Evolutionary conservation across 2,329 filamentous ascomycete genomes (phyloP).

Genomic region (Monilinia polystroma): DNA sequence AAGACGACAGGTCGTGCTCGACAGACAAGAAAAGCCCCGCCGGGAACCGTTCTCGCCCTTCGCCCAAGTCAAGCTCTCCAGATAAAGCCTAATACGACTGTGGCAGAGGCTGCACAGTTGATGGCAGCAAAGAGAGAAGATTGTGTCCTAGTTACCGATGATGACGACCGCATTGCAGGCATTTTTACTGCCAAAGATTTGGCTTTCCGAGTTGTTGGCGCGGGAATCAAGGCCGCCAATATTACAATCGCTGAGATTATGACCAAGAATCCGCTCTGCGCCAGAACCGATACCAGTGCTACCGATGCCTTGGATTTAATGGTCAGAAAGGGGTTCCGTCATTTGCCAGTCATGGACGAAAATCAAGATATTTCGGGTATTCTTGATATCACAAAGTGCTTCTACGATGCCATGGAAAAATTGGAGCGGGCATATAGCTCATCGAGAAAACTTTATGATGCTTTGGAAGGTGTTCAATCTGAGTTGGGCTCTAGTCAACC

Average conservation of each 20-base stretch:
- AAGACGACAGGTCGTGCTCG: conserved; percentile 73
- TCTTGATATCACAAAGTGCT: conserved; percentile 98
- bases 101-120: conserved; percentile 93
- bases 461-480: conserved; percentile 94
- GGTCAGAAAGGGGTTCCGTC: conserved; percentile 97
- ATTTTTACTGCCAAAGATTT: conserved; percentile 99
- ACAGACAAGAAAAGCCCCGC: conserved; percentile 88
- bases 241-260: conserved; percentile 98
- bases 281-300: conserved; percentile 94
- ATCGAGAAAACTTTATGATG: conserved; percentile 97
- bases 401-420: conserved; percentile 99
- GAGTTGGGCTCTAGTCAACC: conserved; percentile 94
- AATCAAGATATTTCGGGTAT: conserved; percentile 99
- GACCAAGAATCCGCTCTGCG: conserved; percentile 98
- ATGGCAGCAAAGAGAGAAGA: conserved; percentile 99
- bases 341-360: conserved; percentile 98
- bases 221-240: conserved; percentile 81
- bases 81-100: conserved; percentile 92
- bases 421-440: conserved; percentile 95
- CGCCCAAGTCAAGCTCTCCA: conserved; percentile 95
- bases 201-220: conserved; percentile 92
- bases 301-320: conserved; percentile 97
- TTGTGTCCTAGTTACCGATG: conserved; percentile 95
- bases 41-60: conserved; percentile 90
- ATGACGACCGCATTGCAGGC: conserved; percentile 95